Evolutionary conservation across 2,329 filamentous ascomycete genomes (phyloP).

Genomic region (Mollisiaceae sp.): DNA sequence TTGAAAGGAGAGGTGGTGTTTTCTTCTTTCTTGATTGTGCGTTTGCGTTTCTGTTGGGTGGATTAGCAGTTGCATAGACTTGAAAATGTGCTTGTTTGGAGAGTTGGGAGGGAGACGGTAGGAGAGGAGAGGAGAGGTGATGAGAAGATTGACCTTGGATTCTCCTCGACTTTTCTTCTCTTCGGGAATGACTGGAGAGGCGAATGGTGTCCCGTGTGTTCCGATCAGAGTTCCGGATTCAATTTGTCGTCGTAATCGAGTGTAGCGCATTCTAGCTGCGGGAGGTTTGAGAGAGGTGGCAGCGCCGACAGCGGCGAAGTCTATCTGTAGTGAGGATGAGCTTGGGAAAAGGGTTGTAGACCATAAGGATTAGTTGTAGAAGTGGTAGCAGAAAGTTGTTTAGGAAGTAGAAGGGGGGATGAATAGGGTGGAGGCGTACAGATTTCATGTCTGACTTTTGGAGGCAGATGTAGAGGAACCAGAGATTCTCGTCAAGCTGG

Average conservation of each 20-base stretch:
- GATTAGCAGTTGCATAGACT: neutral
- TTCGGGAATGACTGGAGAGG: slow-evolving; percentile 11
- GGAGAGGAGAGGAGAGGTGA: neutral
- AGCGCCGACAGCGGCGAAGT: slow-evolving; percentile 46
- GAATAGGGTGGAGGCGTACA: slow-evolving; percentile 39
- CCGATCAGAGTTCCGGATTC: slow-evolving; percentile 40
- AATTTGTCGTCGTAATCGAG: slow-evolving; percentile 43
- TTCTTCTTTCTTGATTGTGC: slow-evolving; percentile 4
- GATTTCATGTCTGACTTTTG: slow-evolving; percentile 45
- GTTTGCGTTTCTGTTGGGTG: slow-evolving; percentile 1
- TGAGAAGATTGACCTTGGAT: neutral
- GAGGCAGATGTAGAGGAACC: slow-evolving; percentile 50
- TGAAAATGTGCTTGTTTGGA: neutral
- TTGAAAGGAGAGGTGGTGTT: neutral
- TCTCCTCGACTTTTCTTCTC: neutral
- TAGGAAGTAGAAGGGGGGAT: neutral
- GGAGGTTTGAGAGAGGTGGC: slow-evolving; percentile 44
- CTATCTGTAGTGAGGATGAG: slow-evolving; percentile 40
- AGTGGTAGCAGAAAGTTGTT: neutral
- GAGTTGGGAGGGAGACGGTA: too few relatives aligned
- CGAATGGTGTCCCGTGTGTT: slow-evolving; percentile 33
- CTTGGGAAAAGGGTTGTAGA: neutral
- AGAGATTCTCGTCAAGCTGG: slow-evolving; percentile 46
- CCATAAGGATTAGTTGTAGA: neutral
- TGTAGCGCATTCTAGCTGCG: slow-evolving; percentile 48